Conservation (phyloP, 805 yeast genomes). For the Kodamaea lidongshanica region DNA sequence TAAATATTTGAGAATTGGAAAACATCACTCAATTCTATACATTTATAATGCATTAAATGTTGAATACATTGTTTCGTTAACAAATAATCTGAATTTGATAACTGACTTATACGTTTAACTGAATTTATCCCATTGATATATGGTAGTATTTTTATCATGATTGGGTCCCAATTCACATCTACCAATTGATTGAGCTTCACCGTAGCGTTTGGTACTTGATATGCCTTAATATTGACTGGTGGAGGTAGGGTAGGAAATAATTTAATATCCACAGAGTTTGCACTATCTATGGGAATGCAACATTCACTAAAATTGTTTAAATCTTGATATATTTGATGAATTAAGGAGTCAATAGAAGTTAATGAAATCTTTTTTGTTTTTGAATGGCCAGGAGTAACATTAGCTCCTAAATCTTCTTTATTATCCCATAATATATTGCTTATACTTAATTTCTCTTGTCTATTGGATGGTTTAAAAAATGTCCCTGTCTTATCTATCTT, state of each 20-base stretch:
- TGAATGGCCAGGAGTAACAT: slow-evolving; percentile 29
- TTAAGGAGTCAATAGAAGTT: slow-evolving; percentile 58
- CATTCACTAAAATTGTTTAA: slow-evolving; percentile 94
- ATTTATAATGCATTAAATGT: slow-evolving; percentile 83
- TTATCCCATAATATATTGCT: slow-evolving; percentile 6
- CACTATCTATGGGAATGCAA: slow-evolving; percentile 83
- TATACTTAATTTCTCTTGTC: slow-evolving; percentile 5
- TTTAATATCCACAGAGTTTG: slow-evolving; percentile 88
- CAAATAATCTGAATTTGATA: slow-evolving; percentile 74
- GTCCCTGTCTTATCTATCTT: slow-evolving; percentile 34
- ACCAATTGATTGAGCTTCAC: slow-evolving; percentile 66
- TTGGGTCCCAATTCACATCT: slow-evolving; percentile 96
- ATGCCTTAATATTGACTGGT: slow-evolving; percentile 64
- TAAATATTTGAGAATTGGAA: slow-evolving; percentile 86
- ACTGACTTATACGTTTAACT: slow-evolving; percentile 63
- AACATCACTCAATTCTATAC: slow-evolving; percentile 75
- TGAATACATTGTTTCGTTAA: slow-evolving; percentile 83
- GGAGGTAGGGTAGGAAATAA: slow-evolving; percentile 86
- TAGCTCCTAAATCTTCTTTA: slow-evolving; percentile 2
- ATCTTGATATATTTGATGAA: slow-evolving; percentile 91
- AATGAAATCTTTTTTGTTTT: slow-evolving; percentile 30
- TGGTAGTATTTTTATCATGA: slow-evolving; percentile 83
- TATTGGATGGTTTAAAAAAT: slow-evolving; percentile 23
- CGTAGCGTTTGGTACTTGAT: slow-evolving; percentile 88
- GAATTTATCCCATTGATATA: slow-evolving; percentile 86